Conservation (phyloP, 2,329 filamentous ascomycete species). For the Claviceps spartinae region DNA sequence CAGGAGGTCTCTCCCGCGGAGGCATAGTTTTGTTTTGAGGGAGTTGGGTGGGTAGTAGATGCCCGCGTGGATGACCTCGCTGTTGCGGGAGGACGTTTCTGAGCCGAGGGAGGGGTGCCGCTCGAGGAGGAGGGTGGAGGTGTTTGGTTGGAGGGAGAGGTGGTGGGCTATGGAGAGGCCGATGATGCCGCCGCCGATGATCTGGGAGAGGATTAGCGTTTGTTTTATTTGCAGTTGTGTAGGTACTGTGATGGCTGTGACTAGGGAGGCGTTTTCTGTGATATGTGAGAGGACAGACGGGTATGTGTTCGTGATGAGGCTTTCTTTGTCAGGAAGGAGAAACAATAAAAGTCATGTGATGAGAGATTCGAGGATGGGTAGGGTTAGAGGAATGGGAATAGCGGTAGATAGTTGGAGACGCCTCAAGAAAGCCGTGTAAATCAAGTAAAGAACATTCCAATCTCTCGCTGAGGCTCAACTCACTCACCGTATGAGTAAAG, state of each 20-base stretch:
- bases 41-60: constrained; percentile 70
- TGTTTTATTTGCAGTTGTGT: not conserved
- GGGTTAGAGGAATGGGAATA: too few species aligned
- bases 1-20: constrained; percentile 60
- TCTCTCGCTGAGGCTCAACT: too few species aligned
- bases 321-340: too few species aligned
- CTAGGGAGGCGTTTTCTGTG: too few species aligned
- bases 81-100: constrained; percentile 83
- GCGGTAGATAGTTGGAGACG: too few species aligned
- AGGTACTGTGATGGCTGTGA: too few species aligned
- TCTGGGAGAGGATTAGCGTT: constrained; percentile 17
- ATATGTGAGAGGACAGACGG: too few species aligned
- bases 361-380: too few species aligned
- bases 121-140: constrained; percentile 67
- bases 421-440: too few species aligned
- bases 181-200: constrained; percentile 52
- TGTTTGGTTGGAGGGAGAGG: constrained; percentile 48
- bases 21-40: constrained; percentile 74
- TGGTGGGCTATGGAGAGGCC: constrained; percentile 68
- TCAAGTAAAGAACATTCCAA: too few species aligned
- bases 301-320: too few species aligned
- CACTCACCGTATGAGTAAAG: constrained; percentile 31
- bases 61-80: constrained; percentile 91
- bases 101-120: constrained; percentile 62
- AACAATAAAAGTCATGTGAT: too few species aligned